Base-by-base conservation (phyloP, 768 basidiomycete genomes). In the Russula sp. region DNA sequence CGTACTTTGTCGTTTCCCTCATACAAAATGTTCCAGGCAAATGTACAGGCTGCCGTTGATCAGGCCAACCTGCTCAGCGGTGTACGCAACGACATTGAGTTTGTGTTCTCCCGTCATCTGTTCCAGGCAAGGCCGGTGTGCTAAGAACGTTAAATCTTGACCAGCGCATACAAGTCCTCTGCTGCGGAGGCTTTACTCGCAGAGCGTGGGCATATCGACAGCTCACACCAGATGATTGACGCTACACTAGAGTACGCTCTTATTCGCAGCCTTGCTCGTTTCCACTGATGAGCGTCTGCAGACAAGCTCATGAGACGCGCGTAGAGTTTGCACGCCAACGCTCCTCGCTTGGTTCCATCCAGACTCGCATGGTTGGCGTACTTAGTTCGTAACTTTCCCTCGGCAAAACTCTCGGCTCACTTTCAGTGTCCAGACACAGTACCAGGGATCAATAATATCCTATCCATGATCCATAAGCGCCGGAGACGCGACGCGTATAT, bases 61-160 rank as follows among this genome's bases (percentile, higher is more conserved):
- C 85, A 93, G 71, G 89, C 87, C 1, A 96, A 92, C 71, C 77
- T 99, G 16, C 80, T 99, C 22, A 86, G 83, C 50, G 93, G 92
- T 8, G 95, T 98, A 4, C 82, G 95, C 66, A 94, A 95, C 68
- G 97, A 99, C 69, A 98, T 98, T 67, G 93, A 94, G 95, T 96
- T 69, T 50, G 87, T 75, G 35, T 11, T 31, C 40, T 40, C 45
- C 39, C 31, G 13, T 34, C 42, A 2, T 3, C n/a, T 5, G 18
- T 56, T 14, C 34, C 35, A 6, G 27, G 8, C 35, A 16, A 45
- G 6, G 14, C 37, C 27, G 44, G 22, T 3, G 11, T 58, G 53
- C 56, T 53, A 16, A 60, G 31, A 18, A 49, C 10, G 11, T 48
- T 37, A 39, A 52, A 27, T 44, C 27, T 52, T 54, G 32, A 37